These are phyloP conservation scores for Microthlaspi erraticum DNA, from an alignment of 345 rosid species.

Conservation along the genomic window DNA sequence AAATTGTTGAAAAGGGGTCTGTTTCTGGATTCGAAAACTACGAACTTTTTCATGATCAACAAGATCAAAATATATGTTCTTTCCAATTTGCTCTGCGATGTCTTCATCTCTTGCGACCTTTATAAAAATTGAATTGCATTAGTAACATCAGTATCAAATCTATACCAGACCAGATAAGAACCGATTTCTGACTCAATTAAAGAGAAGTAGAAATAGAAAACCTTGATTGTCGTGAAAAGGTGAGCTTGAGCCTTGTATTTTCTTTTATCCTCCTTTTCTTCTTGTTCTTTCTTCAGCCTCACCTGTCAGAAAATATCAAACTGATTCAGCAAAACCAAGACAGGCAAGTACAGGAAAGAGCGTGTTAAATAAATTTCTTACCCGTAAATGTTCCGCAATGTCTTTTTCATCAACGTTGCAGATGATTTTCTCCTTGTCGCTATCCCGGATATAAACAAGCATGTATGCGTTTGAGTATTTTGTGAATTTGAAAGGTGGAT, in stretches of 20 bases:
- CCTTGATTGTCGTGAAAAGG: slow-evolving; percentile 94
- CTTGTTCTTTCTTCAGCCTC: slow-evolving; percentile 93
- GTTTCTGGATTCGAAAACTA: slow-evolving; percentile 92
- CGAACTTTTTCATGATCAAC: slow-evolving; percentile 97
- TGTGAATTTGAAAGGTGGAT: slow-evolving; percentile 90
- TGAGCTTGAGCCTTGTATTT: slow-evolving; percentile 94
- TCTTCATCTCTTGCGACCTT: slow-evolving; percentile 83
- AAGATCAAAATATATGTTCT: slow-evolving; percentile 91
- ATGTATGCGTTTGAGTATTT: slow-evolving; percentile 98
- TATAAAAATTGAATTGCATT: slow-evolving; percentile 34
- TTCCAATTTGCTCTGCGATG: slow-evolving; percentile 85
- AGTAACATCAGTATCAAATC: slow-evolving; percentile 29
- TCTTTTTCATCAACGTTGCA: slow-evolving; percentile 98
- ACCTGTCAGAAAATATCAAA: slow-evolving; percentile 57
- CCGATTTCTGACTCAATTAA: slow-evolving; percentile 19
- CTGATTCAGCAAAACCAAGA: slow-evolving; percentile 29
- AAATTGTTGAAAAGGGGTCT: slow-evolving; percentile 67
- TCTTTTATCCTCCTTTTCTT: slow-evolving; percentile 89
- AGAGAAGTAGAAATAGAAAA: slow-evolving; percentile 38
- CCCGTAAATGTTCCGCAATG: slow-evolving; percentile 98
- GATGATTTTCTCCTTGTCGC: slow-evolving; percentile 93
- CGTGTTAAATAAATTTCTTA: slow-evolving; percentile 40
- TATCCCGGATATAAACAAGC: slow-evolving; percentile 96
- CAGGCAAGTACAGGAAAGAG: background rate
- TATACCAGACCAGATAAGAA: slow-evolving; percentile 11